Base-by-base conservation (phyloP, 108 stramenopile genomes). In the Skeletonema marinoi region DNA sequence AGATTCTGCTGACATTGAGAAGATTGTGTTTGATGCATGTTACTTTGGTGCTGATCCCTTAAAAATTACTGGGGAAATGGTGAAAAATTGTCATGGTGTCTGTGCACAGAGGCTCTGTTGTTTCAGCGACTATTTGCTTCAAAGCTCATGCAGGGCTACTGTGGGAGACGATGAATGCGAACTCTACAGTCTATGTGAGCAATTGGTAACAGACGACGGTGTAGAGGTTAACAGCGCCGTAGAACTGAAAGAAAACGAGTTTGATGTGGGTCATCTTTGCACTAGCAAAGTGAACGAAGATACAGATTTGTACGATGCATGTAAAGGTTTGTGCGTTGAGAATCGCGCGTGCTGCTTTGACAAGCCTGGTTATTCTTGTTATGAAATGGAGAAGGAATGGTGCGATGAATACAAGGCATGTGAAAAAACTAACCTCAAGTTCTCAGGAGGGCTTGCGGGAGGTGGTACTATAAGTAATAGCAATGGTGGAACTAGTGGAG, bases 391-490 rank as follows among this genome's bases (percentile, higher is more conserved):
- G 60, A 60, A 61, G 31, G 71, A 61, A 1, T 72, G 71, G 71
- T 72, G 71, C 25, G 71, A 72, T 38, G 71, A 72, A 41, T 72
- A 44, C 39, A 72, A 72, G 61, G 39, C 61, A 30, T 72, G 71
- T 59, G 60, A 61, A 31, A 44, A 7, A 10, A 36, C 46, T 13
- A 21, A 41, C 41, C 29, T 56, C 7, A 21, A 56, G 21, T 56
- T 56, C 8, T n/a, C 3, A 25, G 39, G 11, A 9, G 11, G 39
- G 9, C 4, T 2, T 3, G 44, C 14, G 4, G 35, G 35, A 36
- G 44, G 11, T 46, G 14, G 44, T 16, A 16, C 3, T 16, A 46
- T 46, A 12, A 56, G 21, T 29, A 56, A 56, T 56, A 29, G 21
- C 54, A 25, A 25, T 56, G 54, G 7, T 2, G 25, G 2, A 21